Evolutionary conservation across 2,329 filamentous ascomycete species (phyloP).

Genomic region (Talaromyces amestolkiae): DNA sequence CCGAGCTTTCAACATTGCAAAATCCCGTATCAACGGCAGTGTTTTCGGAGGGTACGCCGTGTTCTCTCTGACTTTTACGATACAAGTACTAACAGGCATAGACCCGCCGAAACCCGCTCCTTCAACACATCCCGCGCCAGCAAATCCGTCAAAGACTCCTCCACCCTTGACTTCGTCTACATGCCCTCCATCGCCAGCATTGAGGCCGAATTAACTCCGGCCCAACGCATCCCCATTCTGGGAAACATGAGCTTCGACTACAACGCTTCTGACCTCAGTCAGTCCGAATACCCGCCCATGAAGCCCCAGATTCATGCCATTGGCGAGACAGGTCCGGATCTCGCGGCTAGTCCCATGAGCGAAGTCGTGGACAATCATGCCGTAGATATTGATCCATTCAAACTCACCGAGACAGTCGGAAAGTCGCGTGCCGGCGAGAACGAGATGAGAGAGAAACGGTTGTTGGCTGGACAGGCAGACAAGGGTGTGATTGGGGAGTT

Average conservation of each 20-base stretch:
- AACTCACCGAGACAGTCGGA: conserved; percentile 52
- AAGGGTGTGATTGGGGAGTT: conserved; percentile 36
- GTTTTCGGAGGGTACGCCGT: conserved; percentile 38
- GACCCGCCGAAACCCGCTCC: conserved; percentile 41
- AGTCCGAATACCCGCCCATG: conserved; percentile 41
- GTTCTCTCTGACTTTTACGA: conserved; percentile 7
- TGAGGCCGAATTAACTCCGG: conserved; percentile 29
- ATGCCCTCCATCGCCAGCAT: conserved; percentile 53
- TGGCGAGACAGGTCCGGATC: conserved; percentile 41
- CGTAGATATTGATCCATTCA: conserved; percentile 56
- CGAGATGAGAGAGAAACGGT: conserved; percentile 29
- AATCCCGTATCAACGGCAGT: conserved; percentile 48
- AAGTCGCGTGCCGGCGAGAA: conserved; percentile 39
- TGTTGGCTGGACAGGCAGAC: conserved; percentile 28
- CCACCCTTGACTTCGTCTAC: conserved; percentile 63
- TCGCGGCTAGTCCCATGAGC: conserved; percentile 54
- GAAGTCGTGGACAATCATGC: conserved; percentile 59
- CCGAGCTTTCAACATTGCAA: conserved; percentile 55
- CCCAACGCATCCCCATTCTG: conserved; percentile 52
- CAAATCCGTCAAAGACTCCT: conserved; percentile 57
- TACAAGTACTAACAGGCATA: background rate
- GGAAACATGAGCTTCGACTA: conserved; percentile 37
- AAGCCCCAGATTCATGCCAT: conserved; percentile 58
- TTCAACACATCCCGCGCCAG: conserved; percentile 62
- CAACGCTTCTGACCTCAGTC: background rate